Conservation (phyloP, 2,329 filamentous ascomycete species). For the Rhinocladiella similis region DNA sequence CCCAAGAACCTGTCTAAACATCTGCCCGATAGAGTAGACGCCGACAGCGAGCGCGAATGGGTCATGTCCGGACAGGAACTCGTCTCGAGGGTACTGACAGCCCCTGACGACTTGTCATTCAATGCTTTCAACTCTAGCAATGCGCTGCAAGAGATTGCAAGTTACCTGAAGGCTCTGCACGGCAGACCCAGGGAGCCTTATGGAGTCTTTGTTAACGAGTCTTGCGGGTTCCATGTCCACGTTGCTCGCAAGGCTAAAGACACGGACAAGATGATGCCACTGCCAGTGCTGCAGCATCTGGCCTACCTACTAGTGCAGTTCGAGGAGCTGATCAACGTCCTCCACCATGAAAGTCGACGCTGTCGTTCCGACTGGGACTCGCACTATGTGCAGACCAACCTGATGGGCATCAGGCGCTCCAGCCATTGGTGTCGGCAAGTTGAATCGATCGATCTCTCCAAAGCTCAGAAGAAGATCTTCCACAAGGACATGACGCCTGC, state of each 20-base stretch:
- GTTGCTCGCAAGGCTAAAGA: background rate
- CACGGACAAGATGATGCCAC: slow-evolving; percentile 2
- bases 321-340: slow-evolving; percentile 6
- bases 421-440: background rate
- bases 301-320: slow-evolving; percentile 8
- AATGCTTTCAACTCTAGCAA: background rate
- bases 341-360: slow-evolving; percentile 4
- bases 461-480: slow-evolving; percentile 9
- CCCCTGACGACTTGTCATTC: background rate
- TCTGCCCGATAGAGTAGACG: background rate
- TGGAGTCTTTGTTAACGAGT: slow-evolving; percentile 4
- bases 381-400: background rate
- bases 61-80: slow-evolving; percentile 5
- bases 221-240: slow-evolving; percentile 9
- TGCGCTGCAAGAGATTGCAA: slow-evolving; percentile 1
- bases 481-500: slow-evolving; percentile 5
- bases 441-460: background rate
- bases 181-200: slow-evolving; percentile 2
- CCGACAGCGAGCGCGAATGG: background rate
- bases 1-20: background rate
- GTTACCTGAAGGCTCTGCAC: background rate
- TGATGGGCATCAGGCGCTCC: slow-evolving; percentile 7
- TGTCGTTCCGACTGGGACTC: background rate
- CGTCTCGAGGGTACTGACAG: slow-evolving; percentile 2
- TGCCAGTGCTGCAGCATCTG: slow-evolving; percentile 11